Evolutionary conservation across 179 eudicot genomes (phyloP).

Genomic region (Beta corolliflora): DNA sequence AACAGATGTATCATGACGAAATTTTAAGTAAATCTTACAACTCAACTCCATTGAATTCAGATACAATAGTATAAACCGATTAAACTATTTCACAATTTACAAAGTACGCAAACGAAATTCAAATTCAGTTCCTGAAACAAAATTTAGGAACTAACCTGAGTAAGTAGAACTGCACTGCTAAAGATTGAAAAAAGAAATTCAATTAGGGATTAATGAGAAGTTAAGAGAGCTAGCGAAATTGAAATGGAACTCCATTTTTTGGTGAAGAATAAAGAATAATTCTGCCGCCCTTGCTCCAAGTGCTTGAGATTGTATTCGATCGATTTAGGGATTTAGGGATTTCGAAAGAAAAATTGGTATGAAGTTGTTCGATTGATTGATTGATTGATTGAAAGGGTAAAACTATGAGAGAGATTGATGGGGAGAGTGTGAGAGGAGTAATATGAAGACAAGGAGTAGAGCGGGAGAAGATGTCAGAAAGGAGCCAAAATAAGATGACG

Average conservation of each 20-base stretch:
- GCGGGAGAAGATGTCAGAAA: constrained; percentile 21
- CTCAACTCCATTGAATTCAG: background rate
- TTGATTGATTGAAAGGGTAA: background rate
- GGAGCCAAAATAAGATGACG: background rate
- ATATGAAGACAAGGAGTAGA: constrained; percentile 10
- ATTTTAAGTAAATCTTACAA: background rate
- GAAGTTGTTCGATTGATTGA: background rate
- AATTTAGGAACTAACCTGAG: constrained; percentile 27
- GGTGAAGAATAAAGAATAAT: background rate
- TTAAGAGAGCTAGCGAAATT: background rate
- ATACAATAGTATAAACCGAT: background rate
- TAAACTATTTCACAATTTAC: background rate
- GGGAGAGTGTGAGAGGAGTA: background rate
- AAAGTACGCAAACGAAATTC: background rate
- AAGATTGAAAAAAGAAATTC: background rate
- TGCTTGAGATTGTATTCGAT: background rate
- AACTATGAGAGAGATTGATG: constrained; percentile 5
- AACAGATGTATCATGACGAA: background rate
- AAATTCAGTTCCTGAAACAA: background rate
- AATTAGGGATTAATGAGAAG: background rate
- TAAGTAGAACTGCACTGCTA: constrained; percentile 5
- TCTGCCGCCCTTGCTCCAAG: background rate
- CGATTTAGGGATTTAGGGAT: background rate
- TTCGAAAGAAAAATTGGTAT: background rate
- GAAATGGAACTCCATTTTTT: constrained; percentile 1